Evolutionary conservation across 179 eudicot genomes (phyloP).

Genomic region (Sideroxylon spinosum): DNA sequence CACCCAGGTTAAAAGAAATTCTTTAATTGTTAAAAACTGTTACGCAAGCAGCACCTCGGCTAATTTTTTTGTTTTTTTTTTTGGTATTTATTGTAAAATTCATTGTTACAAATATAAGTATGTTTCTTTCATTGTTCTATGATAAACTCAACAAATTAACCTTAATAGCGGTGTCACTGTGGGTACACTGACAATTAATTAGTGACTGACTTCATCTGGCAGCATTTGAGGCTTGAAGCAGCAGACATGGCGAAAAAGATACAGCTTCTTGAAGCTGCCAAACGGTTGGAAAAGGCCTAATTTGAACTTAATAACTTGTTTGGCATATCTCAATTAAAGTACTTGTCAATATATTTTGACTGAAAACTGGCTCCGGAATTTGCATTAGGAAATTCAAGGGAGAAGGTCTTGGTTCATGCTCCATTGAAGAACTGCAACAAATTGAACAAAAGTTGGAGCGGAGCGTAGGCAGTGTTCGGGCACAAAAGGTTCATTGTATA

Average conservation of each 20-base stretch:
- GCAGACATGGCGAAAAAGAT: constrained; percentile 63
- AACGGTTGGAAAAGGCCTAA: constrained; percentile 37
- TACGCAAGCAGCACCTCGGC: neutral
- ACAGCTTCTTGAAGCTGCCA: constrained; percentile 63
- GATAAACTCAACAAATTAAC: neutral
- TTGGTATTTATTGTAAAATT: neutral
- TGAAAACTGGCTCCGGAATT: neutral
- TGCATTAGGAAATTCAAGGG: constrained; percentile 63
- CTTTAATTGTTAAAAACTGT: neutral
- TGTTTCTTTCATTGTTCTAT: neutral
- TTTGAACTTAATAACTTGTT: neutral
- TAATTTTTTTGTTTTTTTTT: neutral
- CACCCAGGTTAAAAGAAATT: constrained; percentile 46
- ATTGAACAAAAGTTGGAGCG: constrained; percentile 69
- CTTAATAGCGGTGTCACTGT: too few relatives aligned
- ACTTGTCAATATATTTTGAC: neutral
- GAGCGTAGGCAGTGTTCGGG: constrained; percentile 56
- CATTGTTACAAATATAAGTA: neutral
- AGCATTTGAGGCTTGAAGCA: constrained; percentile 71
- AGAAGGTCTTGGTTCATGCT: constrained; percentile 65
- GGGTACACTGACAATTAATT: neutral
- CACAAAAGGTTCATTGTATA: constrained; percentile 52
- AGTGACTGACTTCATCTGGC: constrained; percentile 17
- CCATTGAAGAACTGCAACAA: constrained; percentile 60
- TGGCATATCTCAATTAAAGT: neutral